Percentiles rank a stretch among this genome's conserved stretches.
phyloP scores from a whole-genome alignment of 2,329 filamentous ascomycete genomes.

The Calonectria crousiana region DNA sequence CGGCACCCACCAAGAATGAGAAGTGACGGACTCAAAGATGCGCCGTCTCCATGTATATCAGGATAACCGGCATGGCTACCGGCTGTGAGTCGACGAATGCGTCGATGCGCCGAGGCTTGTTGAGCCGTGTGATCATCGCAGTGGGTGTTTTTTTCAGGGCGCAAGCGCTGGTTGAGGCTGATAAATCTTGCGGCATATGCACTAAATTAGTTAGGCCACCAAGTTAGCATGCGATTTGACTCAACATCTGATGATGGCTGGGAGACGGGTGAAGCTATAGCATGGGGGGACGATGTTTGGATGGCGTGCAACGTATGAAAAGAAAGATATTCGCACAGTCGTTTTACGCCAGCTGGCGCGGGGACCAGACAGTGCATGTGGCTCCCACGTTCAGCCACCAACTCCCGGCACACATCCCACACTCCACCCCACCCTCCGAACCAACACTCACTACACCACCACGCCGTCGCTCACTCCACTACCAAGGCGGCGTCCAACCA shows the following conservation, averaged over 20 bases:
- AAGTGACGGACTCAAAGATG: conserved; percentile 9
- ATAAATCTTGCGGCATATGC: not conserved
- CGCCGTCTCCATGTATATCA: conserved; percentile 9
- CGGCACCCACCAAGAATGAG: conserved; percentile 7
- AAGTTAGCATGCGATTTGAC: conserved; percentile 7
- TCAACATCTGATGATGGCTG: conserved; percentile 17
- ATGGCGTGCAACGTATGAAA: conserved; percentile 12
- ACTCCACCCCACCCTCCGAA: conserved; percentile 25
- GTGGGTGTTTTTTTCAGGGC: not conserved
- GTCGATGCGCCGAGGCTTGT: conserved; percentile 9
- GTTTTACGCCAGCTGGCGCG: accelerated
- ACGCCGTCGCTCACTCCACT: conserved; percentile 37
- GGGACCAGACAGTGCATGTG: not conserved
- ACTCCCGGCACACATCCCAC: conserved; percentile 16
- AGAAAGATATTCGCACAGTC: not conserved
- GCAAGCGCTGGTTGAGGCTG: not conserved
- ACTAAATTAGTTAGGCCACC: not conserved
- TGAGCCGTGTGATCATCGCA: conserved; percentile 17
- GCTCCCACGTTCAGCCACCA: not conserved
- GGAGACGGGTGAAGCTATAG: conserved; percentile 8
- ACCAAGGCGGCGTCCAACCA: conserved; percentile 43
- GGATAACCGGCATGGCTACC: conserved; percentile 3
- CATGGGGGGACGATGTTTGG: conserved; percentile 22
- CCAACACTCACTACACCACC: conserved; percentile 29
- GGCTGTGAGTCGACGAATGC: not conserved